Evolutionary conservation across 2,329 filamentous ascomycete species (phyloP).

Genomic region (Chaetomium strumarium): DNA sequence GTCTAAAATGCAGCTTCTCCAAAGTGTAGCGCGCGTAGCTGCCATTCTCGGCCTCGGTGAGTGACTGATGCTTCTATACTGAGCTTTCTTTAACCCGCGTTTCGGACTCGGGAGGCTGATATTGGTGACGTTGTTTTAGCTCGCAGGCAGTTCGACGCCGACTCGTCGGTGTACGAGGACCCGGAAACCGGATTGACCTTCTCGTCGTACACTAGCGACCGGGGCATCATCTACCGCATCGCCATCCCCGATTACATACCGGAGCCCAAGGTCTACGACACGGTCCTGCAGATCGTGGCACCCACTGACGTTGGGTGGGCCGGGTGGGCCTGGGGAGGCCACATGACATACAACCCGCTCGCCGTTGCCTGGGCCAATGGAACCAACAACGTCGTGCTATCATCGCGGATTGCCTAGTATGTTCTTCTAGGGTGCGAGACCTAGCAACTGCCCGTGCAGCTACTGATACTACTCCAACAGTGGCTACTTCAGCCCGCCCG

Average conservation of each 20-base stretch:
- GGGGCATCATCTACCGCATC: conserved; percentile 33
- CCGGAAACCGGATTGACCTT: conserved; percentile 39
- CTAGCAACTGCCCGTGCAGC: not conserved
- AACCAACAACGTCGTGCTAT: conserved; percentile 34
- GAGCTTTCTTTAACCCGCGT: not conserved
- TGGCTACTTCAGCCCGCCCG: conserved; percentile 31
- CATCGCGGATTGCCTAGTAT: conserved; percentile 41
- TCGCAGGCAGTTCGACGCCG: conserved; percentile 26
- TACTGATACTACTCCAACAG: conserved; percentile 20
- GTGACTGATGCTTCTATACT: too few species aligned
- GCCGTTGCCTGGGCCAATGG: conserved; percentile 41
- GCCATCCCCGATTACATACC: conserved; percentile 31
- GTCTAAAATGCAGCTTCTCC: conserved; percentile 31
- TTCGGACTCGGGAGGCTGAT: not conserved
- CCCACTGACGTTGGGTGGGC: conserved; percentile 42
- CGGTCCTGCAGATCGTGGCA: conserved; percentile 38
- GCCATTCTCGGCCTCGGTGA: conserved; percentile 30
- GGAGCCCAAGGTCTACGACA: conserved; percentile 26
- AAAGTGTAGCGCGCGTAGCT: conserved; percentile 24
- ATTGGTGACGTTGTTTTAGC: not conserved
- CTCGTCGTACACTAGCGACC: conserved; percentile 35
- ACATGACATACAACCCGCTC: conserved; percentile 43
- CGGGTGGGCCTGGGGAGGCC: conserved; percentile 44
- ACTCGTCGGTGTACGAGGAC: conserved; percentile 32
- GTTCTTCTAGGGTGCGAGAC: conserved; percentile 24